A percentile compares a stretch with the other conserved stretches of the same genome.
Evolutionary conservation across 1,284 basidiomycete genomes (phyloP).

Genomic region (Trichosporon sp.): DNA sequence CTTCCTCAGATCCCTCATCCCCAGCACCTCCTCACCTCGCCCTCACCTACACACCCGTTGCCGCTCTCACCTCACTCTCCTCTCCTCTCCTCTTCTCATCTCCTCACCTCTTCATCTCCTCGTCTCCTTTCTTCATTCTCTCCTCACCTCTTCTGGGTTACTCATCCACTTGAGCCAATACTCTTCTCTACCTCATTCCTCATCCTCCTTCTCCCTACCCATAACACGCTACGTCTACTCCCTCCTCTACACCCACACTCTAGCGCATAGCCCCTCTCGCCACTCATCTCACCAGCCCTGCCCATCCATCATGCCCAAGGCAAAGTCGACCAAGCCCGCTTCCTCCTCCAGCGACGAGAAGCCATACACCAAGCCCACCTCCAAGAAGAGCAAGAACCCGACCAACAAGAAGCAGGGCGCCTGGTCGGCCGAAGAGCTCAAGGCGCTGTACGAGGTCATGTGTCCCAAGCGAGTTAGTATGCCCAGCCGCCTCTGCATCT

Average conservation of each 20-base stretch:
- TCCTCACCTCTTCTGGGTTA: neutral
- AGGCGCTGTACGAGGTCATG: conserved; percentile 25
- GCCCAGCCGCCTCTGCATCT: too few species aligned
- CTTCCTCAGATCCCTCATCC: too few species aligned
- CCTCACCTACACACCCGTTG: too few species aligned
- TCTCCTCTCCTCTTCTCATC: neutral
- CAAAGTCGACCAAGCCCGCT: neutral
- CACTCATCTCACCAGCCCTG: too few species aligned
- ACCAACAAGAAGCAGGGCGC: conserved; percentile 23
- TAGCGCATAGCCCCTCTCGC: neutral
- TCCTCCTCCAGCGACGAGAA: neutral
- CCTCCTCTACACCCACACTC: neutral
- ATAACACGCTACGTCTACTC: neutral
- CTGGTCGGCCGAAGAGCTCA: conserved; percentile 28
- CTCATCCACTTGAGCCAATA: too few species aligned
- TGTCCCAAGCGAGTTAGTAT: conserved; percentile 27
- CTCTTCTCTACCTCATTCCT: neutral
- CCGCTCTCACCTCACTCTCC: neutral
- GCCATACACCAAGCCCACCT: neutral
- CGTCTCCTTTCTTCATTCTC: conserved; percentile 69
- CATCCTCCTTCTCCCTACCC: neutral
- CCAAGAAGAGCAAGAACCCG: conserved; percentile 8
- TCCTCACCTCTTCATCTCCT: conserved; percentile 40
- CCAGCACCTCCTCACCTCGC: neutral
- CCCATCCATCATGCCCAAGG: neutral